phyloP scores from a whole-genome alignment of 208 protist genomes.

The Jaenimonas drosophilae region DNA sequence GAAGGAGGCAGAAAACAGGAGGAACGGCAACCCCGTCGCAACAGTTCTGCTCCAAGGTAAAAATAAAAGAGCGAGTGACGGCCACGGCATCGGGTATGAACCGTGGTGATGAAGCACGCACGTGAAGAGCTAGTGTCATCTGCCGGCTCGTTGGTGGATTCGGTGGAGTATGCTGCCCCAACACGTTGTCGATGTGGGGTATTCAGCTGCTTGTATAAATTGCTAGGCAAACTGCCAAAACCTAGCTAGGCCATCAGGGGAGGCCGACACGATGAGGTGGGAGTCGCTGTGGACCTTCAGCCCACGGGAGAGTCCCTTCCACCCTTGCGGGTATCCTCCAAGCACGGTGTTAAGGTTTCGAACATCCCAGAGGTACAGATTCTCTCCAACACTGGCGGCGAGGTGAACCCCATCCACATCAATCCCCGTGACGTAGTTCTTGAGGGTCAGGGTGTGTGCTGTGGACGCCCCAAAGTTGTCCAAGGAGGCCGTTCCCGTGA shows the following conservation, averaged over 20 bases:
- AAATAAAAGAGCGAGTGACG: no score
- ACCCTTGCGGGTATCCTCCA: constrained; percentile 66
- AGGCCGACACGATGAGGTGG: constrained; percentile 61
- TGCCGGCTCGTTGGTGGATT: no score
- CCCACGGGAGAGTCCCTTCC: constrained; percentile 72
- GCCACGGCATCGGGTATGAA: no score
- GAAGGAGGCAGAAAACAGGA: constrained; percentile 1
- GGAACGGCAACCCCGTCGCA: no score
- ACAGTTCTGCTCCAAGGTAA: no score
- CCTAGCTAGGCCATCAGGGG: constrained; percentile 62
- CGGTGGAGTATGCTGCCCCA: no score
- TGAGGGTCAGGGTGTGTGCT: constrained; percentile 63
- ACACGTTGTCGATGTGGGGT: no score
- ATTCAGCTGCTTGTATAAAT: no score
- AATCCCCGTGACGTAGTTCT: constrained; percentile 76
- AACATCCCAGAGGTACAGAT: constrained; percentile 77
- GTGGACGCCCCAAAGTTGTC: constrained; percentile 19
- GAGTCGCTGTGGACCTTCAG: constrained; percentile 36
- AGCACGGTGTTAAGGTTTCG: constrained; percentile 63
- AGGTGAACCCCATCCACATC: constrained; percentile 69
- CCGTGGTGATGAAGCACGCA: no score
- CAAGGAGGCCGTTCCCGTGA: constrained; percentile 10
- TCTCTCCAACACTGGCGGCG: constrained; percentile 65
- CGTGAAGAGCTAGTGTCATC: no score
- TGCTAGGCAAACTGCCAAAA: constrained; percentile 74